A percentile compares a stretch with the other conserved stretches of the same genome.
Conservation (phyloP, 257 asterid genomes). For the Penstemon eatonii region DNA sequence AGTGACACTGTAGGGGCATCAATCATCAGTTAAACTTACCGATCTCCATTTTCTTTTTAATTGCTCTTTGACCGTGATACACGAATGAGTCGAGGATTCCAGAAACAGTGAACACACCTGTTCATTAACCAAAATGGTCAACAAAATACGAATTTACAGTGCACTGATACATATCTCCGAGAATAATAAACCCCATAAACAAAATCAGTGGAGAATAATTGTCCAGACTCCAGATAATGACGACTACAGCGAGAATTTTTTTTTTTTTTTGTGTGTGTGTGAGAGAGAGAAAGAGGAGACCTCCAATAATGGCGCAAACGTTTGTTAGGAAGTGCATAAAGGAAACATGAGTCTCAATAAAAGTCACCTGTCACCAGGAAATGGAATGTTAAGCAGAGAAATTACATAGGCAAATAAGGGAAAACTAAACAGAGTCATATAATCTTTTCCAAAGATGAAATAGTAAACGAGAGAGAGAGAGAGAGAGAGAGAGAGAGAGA, state of each 20-base stretch:
- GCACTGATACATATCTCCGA: background rate
- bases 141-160: background rate
- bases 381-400: background rate
- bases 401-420: background rate
- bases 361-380: constrained; percentile 67
- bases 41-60: constrained; percentile 82
- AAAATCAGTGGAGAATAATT: background rate
- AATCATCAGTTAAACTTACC: constrained; percentile 77
- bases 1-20: background rate
- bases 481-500: too few species aligned
- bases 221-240: background rate
- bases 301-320: constrained; percentile 96
- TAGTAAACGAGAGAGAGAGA: background rate
- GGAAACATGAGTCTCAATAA: constrained; percentile 69
- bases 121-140: constrained; percentile 27
- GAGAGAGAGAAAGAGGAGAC: constrained; percentile 29
- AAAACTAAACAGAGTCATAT: constrained; percentile 7
- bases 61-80: constrained; percentile 86
- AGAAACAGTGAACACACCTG: constrained; percentile 93
- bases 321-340: constrained; percentile 92
- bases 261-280: background rate
- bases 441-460: background rate
- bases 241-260: too few species aligned
- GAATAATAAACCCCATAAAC: background rate
- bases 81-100: constrained; percentile 88